Base-by-base conservation (phyloP, 257 asterid genomes). In the Solanum lycopersicoides region DNA sequence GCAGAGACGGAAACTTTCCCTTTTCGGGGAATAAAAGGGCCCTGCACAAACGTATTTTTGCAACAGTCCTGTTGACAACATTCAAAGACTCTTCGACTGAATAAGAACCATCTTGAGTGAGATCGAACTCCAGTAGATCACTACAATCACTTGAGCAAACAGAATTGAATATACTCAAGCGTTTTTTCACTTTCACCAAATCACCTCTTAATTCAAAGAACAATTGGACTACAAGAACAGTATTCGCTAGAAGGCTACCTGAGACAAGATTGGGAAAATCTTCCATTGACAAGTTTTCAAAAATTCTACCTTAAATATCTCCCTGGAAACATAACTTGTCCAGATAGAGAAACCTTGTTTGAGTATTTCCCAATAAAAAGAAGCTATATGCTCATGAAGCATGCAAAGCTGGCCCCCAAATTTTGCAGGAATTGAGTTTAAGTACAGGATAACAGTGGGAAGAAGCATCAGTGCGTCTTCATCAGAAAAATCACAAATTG, bases 381-480 rank as follows among this genome's bases (percentile, higher is more conserved):
- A 89, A 83, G 85, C 45, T 87, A 95, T 87, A 83, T 82, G 66
- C 88, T 92, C 92, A 74, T 87, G 80, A 84, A 93, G 90, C 89
- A 90, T 86, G 88, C 66, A 21, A 71, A 59, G 89, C 86, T 82
- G 92, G 60, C 91, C 92, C 83, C 92, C 95, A 89, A 83, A 91
- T 90, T 93, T 94, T 83, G 92, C 83, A 82, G 44, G 73, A 83
- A 66, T 84, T 44, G 93, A 88, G 69, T 92, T 90, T n/a, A 93
- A 87, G 92, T 91, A 93, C 91, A 93, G 89, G 63, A 91, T 71
- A 44, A 91, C 94, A 13, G 92, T 90, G 80, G 99, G 99, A 90
- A 95, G 88, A 92, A 94, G 94, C 93, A 95, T 90, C 90, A 94
- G 84, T 82, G 94, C 87, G 74, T 94, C 97, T 86, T 91, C 93